These are phyloP conservation scores for Candida germanica DNA, from an alignment of 805 yeast species.

Conservation along the genomic window DNA sequence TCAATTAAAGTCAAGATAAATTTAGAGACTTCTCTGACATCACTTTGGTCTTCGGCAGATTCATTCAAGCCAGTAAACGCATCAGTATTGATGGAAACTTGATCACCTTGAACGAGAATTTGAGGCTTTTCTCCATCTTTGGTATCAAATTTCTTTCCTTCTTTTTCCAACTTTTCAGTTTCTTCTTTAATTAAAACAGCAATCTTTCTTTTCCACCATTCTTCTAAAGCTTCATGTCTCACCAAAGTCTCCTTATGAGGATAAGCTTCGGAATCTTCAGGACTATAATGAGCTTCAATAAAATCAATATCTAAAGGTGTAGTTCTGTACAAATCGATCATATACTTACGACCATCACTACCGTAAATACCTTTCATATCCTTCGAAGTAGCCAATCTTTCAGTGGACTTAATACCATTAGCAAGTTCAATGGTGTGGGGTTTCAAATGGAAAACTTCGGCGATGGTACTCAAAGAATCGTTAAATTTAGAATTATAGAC, in stretches of 20 bases:
- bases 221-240: constrained; percentile 85
- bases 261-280: constrained; percentile 46
- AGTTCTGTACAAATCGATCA: constrained; percentile 79
- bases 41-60: constrained; percentile 52
- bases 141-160: constrained; percentile 26
- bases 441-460: constrained; percentile 76
- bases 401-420: constrained; percentile 39
- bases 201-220: constrained; percentile 79
- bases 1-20: constrained; percentile 64
- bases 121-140: constrained; percentile 43
- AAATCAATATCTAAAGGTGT: constrained; percentile 84
- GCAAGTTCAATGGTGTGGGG: constrained; percentile 54
- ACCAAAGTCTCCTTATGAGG: constrained; percentile 80
- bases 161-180: constrained; percentile 45
- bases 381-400: constrained; percentile 61
- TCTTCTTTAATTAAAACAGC: constrained; percentile 50
- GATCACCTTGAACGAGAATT: constrained; percentile 50
- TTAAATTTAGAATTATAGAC: constrained; percentile 52
- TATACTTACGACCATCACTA: constrained; percentile 77
- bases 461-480: constrained; percentile 54
- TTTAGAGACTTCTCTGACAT: constrained; percentile 66
- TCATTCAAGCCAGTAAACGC: constrained; percentile 50
- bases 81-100: constrained; percentile 75
- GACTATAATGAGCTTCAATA: constrained; percentile 49
- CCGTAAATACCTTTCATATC: constrained; percentile 86